Evolutionary conservation across 2,329 filamentous ascomycete species (phyloP).

Genomic region (Fusarium irregulare): DNA sequence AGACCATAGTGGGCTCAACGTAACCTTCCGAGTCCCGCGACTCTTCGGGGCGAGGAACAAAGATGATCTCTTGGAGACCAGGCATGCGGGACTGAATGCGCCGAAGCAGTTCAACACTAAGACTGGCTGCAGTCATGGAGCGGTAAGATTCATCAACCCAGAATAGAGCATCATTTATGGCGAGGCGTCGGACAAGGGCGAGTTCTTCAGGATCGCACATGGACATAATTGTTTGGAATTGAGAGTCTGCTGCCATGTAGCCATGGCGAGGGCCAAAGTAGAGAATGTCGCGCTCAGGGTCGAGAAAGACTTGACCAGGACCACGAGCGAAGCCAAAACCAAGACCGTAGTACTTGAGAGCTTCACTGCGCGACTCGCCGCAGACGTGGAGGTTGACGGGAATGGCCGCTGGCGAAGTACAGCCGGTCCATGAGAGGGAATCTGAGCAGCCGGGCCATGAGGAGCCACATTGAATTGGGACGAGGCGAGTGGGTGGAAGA

Average conservation of each 20-base stretch:
- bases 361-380: conserved; percentile 59
- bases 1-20: conserved; percentile 47
- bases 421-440: conserved; percentile 47
- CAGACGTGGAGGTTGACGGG: conserved; percentile 60
- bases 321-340: conserved; percentile 57
- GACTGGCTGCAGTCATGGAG: conserved; percentile 54
- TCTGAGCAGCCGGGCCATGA: conserved; percentile 44
- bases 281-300: conserved; percentile 56
- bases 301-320: conserved; percentile 57
- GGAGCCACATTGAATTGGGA: conserved; percentile 56
- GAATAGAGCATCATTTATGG: conserved; percentile 60
- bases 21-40: conserved; percentile 47
- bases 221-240: conserved; percentile 58
- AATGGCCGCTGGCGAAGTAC: conserved; percentile 55
- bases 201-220: conserved; percentile 57
- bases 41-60: conserved; percentile 57
- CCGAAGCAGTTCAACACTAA: conserved; percentile 55
- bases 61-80: conserved; percentile 55
- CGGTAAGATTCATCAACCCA: conserved; percentile 52
- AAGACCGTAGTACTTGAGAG: conserved; percentile 55
- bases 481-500: conserved; percentile 56
- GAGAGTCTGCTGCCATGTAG: conserved; percentile 58
- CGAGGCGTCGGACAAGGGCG: conserved; percentile 55
- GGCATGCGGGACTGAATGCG: conserved; percentile 55
- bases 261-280: conserved; percentile 60